Conservation (phyloP, 176 grass and related monocot species). For the Carex parvula region DNA sequence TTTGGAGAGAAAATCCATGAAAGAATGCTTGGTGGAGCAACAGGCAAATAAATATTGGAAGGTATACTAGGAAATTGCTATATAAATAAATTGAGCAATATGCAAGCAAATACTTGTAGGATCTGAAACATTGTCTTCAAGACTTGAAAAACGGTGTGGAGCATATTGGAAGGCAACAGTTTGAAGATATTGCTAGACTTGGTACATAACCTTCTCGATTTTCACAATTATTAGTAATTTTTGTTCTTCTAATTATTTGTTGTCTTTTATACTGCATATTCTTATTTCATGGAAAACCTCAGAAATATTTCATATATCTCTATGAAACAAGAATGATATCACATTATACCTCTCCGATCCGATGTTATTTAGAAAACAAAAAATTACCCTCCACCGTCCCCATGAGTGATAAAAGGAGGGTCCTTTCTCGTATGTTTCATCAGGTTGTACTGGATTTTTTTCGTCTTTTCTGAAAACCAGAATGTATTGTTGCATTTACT, state of each 20-base stretch:
- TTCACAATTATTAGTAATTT: background rate
- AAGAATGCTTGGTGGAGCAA: background rate
- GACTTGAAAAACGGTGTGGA: conserved; percentile 13
- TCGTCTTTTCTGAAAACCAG: background rate
- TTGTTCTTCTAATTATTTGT: background rate
- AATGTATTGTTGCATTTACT: background rate
- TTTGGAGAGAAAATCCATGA: background rate
- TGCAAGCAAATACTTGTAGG: conserved; percentile 13
- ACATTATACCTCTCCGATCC: background rate
- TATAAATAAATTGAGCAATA: background rate
- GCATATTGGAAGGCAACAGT: conserved; percentile 15
- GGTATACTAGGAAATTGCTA: background rate
- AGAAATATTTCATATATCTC: background rate
- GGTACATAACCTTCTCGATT: conserved; percentile 3
- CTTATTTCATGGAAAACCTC: background rate
- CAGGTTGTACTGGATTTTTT: background rate
- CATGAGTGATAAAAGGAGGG: background rate
- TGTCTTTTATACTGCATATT: conserved; percentile 2
- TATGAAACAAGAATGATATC: background rate
- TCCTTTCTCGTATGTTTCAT: background rate
- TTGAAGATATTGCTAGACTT: conserved; percentile 23
- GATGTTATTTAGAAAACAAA: background rate
- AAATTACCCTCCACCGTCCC: background rate
- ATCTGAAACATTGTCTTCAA: conserved; percentile 9
- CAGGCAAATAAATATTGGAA: background rate